Evolutionary conservation across 768 basidiomycete genomes (phyloP), one percentile per base, ranked within the genome.

Genomic region (Rickenella mellea): DNA sequence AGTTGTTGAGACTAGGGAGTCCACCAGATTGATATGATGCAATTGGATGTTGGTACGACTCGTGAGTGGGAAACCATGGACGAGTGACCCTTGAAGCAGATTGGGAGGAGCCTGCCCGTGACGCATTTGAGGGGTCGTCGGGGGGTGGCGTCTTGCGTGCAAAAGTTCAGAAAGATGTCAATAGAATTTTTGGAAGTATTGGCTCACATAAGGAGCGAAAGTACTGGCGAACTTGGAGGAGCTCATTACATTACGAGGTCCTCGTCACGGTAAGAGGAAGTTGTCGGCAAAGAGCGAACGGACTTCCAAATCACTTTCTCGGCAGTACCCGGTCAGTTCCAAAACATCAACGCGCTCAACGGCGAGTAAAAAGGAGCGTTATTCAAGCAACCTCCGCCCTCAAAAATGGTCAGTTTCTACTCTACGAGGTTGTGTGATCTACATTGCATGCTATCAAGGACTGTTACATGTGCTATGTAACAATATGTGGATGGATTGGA

Each of bases 11-110:
- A 8, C 74, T 69, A 6, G 80, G 76, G 25, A 76, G 64, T 10
- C 71, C 80, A 11, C 83, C 84, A 10, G 78, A 78, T 59, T 85
- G 84, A 50, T 85, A 86, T 3, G 83, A 80, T 6, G 63, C 56
- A 39, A 62, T 57, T 41, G 53, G 54, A 11, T 50, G 54, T 28
- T 48, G 47, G 2, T 54, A 55, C 11, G 60, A 52, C 4, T 54
- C 43, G 35, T 56, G 59, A 37, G 60, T 47, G 14, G 73, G 69
- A 43, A 79, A 77, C 78, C 80, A 81, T 14, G 74, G 65, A 43
- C 69, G 64, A n/a, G n/a, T n/a, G n/a, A n/a, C n/a, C n/a, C 45
- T 64, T 45, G 55, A 45, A 14, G 56, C 44, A 22, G 57, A 42
- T 45, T 55, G 56, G 9, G 61, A 52, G 6, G 64, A 41, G 5